These are phyloP conservation scores for Atalantia buxifolia DNA, from an alignment of 345 rosid genomes.

Conservation along the genomic window DNA sequence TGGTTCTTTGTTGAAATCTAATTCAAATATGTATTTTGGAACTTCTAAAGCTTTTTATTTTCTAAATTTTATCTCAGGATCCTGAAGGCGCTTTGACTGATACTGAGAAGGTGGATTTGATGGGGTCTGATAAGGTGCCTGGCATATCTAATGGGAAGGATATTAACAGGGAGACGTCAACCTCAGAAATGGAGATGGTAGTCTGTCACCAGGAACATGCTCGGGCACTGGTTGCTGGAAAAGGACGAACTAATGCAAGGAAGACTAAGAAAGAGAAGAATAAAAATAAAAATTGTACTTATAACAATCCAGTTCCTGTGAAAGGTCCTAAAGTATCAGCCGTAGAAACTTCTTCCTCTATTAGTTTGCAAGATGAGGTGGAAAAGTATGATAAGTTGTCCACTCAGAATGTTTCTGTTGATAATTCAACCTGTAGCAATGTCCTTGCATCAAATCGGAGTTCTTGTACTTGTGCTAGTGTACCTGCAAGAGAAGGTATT, in stretches of 20 bases:
- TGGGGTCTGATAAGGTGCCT: constrained; percentile 40
- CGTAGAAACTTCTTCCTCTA: constrained; percentile 28
- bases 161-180: constrained; percentile 29
- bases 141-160: constrained; percentile 27
- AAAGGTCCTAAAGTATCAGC: constrained; percentile 33
- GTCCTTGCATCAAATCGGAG: constrained; percentile 20
- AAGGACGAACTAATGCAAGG: constrained; percentile 46
- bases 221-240: constrained; percentile 44
- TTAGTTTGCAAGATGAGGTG: constrained; percentile 29
- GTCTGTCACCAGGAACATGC: constrained; percentile 65
- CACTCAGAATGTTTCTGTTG: constrained; percentile 15
- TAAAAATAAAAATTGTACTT: constrained; percentile 42
- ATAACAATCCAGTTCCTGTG: constrained; percentile 29
- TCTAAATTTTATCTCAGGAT: constrained; percentile 36
- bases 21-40: not conserved
- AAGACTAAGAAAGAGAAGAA: constrained; percentile 63
- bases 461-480: constrained; percentile 32
- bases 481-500: constrained; percentile 30
- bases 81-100: constrained; percentile 11
- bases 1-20: constrained; percentile 11
- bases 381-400: constrained; percentile 29
- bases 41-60: constrained; percentile 5
- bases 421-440: constrained; percentile 14
- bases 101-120: constrained; percentile 26
- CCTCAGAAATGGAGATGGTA: constrained; percentile 34